phyloP scores from a whole-genome alignment of 78 protist species.

The Parvularia atlantis region DNA sequence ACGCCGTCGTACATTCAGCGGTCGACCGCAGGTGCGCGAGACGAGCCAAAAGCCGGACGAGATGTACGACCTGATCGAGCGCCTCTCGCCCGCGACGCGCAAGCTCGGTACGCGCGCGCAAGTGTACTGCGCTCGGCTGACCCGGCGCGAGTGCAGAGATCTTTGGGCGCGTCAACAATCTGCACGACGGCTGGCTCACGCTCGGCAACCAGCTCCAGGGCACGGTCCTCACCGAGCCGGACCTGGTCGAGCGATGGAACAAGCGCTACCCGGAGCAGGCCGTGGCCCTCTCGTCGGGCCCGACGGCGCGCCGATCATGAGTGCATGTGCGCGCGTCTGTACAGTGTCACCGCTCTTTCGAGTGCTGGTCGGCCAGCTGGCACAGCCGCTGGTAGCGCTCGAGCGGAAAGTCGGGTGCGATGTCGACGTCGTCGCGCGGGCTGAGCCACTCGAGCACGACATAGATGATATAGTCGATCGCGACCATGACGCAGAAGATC shows the following conservation, averaged over 20 bases:
- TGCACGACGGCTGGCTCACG: conserved; percentile 34
- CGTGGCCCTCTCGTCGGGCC: no score
- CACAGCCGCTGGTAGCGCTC: no score
- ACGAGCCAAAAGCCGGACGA: conserved; percentile 42
- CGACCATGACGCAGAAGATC: neutral
- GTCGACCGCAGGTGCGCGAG: conserved; percentile 18
- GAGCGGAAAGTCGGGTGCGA: neutral
- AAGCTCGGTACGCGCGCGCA: neutral
- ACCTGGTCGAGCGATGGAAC: no score
- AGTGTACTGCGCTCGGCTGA: neutral
- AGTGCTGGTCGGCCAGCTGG: no score
- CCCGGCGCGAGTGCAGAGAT: neutral
- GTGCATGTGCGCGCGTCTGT: no score
- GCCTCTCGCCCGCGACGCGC: conserved; percentile 17
- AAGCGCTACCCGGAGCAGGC: no score
- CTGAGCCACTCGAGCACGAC: neutral
- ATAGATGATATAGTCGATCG: neutral
- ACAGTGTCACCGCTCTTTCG: no score
- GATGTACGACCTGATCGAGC: conserved; percentile 33
- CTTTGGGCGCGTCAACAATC: conserved; percentile 34
- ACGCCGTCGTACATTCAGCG: neutral
- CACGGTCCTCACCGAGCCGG: neutral
- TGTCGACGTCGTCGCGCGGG: neutral
- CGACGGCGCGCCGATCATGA: no score
- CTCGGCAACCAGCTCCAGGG: conserved; percentile 38